These are phyloP conservation scores for Epichloe hybrida DNA, from an alignment of 2,329 filamentous ascomycete genomes.

Conservation along the genomic window DNA sequence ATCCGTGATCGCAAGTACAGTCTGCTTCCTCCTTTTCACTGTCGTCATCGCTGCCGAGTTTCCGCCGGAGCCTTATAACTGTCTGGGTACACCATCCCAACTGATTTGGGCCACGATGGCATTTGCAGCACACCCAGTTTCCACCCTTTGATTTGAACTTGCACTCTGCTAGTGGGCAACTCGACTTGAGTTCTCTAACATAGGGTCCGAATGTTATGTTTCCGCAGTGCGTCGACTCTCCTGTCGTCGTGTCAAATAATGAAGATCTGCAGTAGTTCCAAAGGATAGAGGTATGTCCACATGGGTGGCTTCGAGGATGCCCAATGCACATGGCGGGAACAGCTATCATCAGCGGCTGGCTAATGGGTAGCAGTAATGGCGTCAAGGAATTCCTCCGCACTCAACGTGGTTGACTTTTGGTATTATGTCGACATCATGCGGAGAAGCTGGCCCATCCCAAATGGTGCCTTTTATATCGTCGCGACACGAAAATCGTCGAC, in stretches of 20 bases:
- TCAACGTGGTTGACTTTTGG: background rate
- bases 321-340: constrained; percentile 5
- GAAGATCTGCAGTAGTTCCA: constrained; percentile 18
- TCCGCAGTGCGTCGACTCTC: constrained; percentile 34
- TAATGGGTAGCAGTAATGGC: background rate
- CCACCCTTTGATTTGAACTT: constrained; percentile 35
- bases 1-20: constrained; percentile 37
- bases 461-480: background rate
- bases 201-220: constrained; percentile 33
- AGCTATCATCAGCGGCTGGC: background rate
- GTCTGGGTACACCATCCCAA: constrained; percentile 38
- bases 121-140: constrained; percentile 41
- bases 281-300: constrained; percentile 7
- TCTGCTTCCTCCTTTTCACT: constrained; percentile 23
- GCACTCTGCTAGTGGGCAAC: constrained; percentile 38
- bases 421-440: background rate
- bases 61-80: constrained; percentile 17
- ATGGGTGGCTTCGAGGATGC: constrained; percentile 4
- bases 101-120: constrained; percentile 35
- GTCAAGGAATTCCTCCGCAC: background rate
- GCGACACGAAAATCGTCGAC: background rate
- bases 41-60: constrained; percentile 13
- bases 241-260: constrained; percentile 33
- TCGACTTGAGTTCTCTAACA: constrained; percentile 25
- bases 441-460: background rate